Base-by-base conservation (phyloP, 2,329 filamentous ascomycete genomes). In the Colletotrichum sp. region DNA sequence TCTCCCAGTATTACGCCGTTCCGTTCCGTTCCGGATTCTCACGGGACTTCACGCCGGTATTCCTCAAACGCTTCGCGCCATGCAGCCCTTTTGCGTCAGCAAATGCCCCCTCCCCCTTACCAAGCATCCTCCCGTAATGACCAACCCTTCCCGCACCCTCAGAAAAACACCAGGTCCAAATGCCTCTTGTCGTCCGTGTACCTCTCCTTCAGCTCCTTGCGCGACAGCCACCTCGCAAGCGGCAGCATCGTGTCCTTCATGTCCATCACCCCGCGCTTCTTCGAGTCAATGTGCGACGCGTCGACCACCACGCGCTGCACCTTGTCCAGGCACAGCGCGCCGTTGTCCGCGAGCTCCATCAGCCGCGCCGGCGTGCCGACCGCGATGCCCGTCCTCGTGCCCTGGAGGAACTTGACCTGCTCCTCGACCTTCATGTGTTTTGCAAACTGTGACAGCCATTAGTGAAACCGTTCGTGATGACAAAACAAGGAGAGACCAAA, bases 381-480 rank as follows among this genome's bases (percentile, higher is more conserved):
- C 4, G 94, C 96, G 78, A 99, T 95, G 32, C 95, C 95, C 15
- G 96, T 95, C 77, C 93, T 93, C 79, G 86, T 88, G 70, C 86
- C 89, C 81, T 94, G 90, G 57, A 98, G 91, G 82, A 94, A 95
- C 75, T 93, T 89, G 68, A 96, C 92, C 39, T 96, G 95, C 80
- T 99, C 96, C 69, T 95, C 92, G 13, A 99, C 86, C 86, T 99
- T 99, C 88, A 99, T 98, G 84, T 99, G 97, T 85, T 99, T 99
- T 36, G 97, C 96, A 84, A 99, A 99, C 82, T 92, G 69, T 30
- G 24, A n/a, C 18, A 60, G 0, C 3, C 26, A 4, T 60, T 12
- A 18, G 26, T 6, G 28, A n/a, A 60, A 1, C 7, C 26, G 10
- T 60, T 12, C 10, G 26, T 5, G 28, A n/a, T 15, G 39, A 21